Evolutionary conservation across 1,284 basidiomycete genomes (phyloP), one percentile per base, ranked within the genome.

Genomic region (Puccinia polysora): DNA sequence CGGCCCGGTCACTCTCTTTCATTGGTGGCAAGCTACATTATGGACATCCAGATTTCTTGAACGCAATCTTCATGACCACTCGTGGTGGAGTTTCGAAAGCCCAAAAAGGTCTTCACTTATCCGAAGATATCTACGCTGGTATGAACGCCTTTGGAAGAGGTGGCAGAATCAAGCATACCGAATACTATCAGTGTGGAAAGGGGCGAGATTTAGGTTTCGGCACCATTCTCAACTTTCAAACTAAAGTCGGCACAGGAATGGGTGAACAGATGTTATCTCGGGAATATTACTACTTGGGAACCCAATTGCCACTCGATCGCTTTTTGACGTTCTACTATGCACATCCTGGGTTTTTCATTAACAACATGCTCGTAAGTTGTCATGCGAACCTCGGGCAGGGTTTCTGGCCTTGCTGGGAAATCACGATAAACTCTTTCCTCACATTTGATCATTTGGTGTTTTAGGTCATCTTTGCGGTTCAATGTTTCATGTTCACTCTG

Each of bases 301-400:
- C 96, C n/a, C 95, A 98, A 81, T 86, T 98, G 56, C 94, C 95
- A 49, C 88, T 97, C 80, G 96, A 98, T 80, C 88, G 96, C 65
- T 98, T 98, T 88, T 83, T 98, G 79, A 97, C 95, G 65, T 98
- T 97, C 85, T 98, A 98, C 84, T 98, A 98, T 80, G 95, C 91
- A 63, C 95, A 98, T 82, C 95, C 96, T 63, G 96, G 95, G 75
- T 99, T 99, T 89, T 94, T 97, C 80, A 94, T 98, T 83, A 97
- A 99, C 85, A 99, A 99, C 81, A 97, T 97, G 84, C 84, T 98
- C 78, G 89, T 72, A 32, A 63, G 69, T 50, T 15, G 18, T 45
- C 1, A 85, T 95, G n/a, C n/a, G n/a, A n/a, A n/a, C n/a, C n/a
- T n/a, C n/a, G n/a, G n/a, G n/a, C n/a, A n/a, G n/a, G n/a, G n/a